Percentiles rank a stretch among this genome's conserved stretches.
These are phyloP conservation scores for Cladosporium sp. DNA, from an alignment of 2,329 filamentous ascomycete species.

Conservation along the genomic window DNA sequence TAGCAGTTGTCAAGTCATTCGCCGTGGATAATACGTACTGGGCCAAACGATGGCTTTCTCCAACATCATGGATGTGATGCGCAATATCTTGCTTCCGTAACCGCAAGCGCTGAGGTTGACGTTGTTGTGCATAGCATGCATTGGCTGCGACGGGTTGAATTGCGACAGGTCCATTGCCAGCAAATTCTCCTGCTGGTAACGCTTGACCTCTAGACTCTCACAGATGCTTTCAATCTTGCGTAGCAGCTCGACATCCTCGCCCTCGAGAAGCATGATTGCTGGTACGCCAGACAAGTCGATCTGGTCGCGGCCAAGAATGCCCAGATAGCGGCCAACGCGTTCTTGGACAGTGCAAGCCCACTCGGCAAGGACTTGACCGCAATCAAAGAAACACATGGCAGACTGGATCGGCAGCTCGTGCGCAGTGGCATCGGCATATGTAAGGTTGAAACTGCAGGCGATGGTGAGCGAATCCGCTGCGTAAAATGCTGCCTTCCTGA, in stretches of 20 bases:
- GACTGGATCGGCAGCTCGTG: conserved; percentile 86
- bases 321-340: conserved; percentile 84
- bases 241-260: conserved; percentile 84
- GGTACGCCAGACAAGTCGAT: conserved; percentile 79
- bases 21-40: conserved; percentile 56
- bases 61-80: conserved; percentile 82
- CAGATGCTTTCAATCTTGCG: conserved; percentile 80
- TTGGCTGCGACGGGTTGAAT: conserved; percentile 49
- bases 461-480: conserved; percentile 88
- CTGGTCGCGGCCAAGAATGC: conserved; percentile 79
- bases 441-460: conserved; percentile 81
- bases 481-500: conserved; percentile 93
- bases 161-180: conserved; percentile 49
- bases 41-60: conserved; percentile 92
- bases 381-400: conserved; percentile 90
- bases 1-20: background rate
- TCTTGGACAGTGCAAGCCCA: conserved; percentile 94
- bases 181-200: conserved; percentile 56
- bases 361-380: conserved; percentile 88
- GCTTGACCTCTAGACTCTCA: conserved; percentile 73
- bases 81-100: conserved; percentile 80
- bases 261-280: conserved; percentile 84
- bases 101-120: conserved; percentile 60
- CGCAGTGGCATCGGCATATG: conserved; percentile 79
- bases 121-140: conserved; percentile 42